These are phyloP conservation scores for Hymenoscyphus repandus DNA, from an alignment of 2,329 filamentous ascomycete genomes.

Conservation along the genomic window DNA sequence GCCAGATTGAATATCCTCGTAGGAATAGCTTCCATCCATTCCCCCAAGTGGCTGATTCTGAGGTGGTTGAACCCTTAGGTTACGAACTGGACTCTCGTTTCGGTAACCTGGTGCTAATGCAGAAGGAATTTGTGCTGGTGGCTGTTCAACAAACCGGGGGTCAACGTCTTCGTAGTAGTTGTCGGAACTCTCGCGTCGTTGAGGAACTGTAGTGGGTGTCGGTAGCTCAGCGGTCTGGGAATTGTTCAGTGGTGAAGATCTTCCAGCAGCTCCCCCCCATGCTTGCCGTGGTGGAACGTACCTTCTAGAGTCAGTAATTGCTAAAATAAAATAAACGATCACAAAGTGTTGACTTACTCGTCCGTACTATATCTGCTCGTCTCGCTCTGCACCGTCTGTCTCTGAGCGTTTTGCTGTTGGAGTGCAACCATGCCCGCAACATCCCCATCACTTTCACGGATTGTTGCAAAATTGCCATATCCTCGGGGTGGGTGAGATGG, in stretches of 20 bases:
- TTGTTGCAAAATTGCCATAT: constrained; percentile 41
- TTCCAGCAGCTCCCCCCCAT: constrained; percentile 45
- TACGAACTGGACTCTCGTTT: constrained; percentile 22
- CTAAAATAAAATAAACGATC: constrained; percentile 3
- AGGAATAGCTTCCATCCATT: constrained; percentile 39
- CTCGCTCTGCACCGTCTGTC: constrained; percentile 55
- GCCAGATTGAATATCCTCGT: constrained; percentile 58
- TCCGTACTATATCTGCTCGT: constrained; percentile 68
- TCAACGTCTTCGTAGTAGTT: constrained; percentile 92
- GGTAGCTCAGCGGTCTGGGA: constrained; percentile 11
- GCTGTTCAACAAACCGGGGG: constrained; percentile 66
- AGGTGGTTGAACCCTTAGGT: constrained; percentile 11
- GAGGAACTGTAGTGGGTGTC: constrained; percentile 28
- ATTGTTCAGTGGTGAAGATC: constrained; percentile 42
- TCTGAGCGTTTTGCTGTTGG: constrained; percentile 28
- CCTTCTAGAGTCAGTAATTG: constrained; percentile 21
- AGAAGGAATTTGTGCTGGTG: constrained; percentile 28
- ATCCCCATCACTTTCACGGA: constrained; percentile 63
- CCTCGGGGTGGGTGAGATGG: constrained; percentile 38
- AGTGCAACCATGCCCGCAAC: constrained; percentile 69
- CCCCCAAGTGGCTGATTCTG: constrained; percentile 11
- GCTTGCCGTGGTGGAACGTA: constrained; percentile 52
- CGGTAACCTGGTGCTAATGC: constrained; percentile 26
- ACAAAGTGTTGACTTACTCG: constrained; percentile 70
- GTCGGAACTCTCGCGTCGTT: constrained; percentile 25